Base-by-base conservation (phyloP, 2,329 filamentous ascomycete species). In the Talaromyces sp. region DNA sequence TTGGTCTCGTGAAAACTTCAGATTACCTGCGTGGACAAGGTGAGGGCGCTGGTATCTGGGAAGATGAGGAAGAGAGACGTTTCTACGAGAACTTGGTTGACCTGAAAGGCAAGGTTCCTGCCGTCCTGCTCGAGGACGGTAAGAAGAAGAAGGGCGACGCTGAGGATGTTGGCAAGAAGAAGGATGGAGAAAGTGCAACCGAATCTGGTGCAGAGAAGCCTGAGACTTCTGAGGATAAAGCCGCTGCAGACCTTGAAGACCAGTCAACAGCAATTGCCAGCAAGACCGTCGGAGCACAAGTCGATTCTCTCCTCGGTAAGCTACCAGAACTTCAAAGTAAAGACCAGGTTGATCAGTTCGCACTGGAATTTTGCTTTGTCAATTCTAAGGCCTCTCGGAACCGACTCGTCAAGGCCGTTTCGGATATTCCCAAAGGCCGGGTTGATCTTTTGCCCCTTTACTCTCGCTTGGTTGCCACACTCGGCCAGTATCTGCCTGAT, bases 371-470 rank as follows among this genome's bases (percentile, higher is more conserved):
- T 69, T 97, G 94, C 75, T 99, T 97, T 67, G 80, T 99, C 54
- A 99, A 99, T 71, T 99, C 94, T 1, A 99, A 99, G 69, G 94
- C 94, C 9, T 99, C 95, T 0, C 86, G 95, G 29, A 99, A 99
- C 70, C 85, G 94, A 44, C 82, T 99, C 2, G 82, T 97, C 69
- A 97, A 97, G 73, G 90, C 91, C 27, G 79, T 99, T 41, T 93
- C 95, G 42, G 94, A 99, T 61, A 88, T 97, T 13, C 94, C 94
- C 3, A 97, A 96, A 71, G 93, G 93, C 17, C 88, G 94, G 33
- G 89, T 90, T 49, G 94, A 99, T 72, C 80, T 99, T 14, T 80
- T 99, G 14, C 92, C 94, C 0, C 85, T 89, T 17, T 99, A 96
- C 80, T 88, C 91, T n/a, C 87, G 94, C 22, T 82, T 99, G 32